These are phyloP conservation scores for Kodamaea sagamina DNA, from an alignment of 805 yeast species.

Conservation along the genomic window DNA sequence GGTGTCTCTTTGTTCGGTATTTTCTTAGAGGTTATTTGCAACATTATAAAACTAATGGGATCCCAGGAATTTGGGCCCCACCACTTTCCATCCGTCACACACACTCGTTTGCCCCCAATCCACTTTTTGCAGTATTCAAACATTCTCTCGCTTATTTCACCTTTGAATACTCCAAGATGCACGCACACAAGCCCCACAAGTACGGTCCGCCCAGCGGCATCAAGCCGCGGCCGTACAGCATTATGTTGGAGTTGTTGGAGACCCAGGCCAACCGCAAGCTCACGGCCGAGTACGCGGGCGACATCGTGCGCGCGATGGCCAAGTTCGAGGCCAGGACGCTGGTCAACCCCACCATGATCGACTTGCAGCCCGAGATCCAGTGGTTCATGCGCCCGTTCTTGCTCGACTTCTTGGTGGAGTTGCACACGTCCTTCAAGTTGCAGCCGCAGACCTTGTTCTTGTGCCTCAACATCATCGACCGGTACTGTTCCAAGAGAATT, in stretches of 20 bases:
- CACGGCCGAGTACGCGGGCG: conserved; percentile 43
- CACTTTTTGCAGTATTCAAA: conserved; percentile 10
- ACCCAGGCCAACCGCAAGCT: conserved; percentile 45
- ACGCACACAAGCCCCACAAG: conserved; percentile 4
- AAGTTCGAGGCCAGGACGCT: conserved; percentile 39
- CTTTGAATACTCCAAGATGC: conserved; percentile 9
- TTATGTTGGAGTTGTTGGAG: conserved; percentile 50
- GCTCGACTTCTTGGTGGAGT: conserved; percentile 45
- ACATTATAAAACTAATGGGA: conserved; percentile 8
- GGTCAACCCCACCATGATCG: conserved; percentile 55
- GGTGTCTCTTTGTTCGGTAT: conserved; percentile 8
- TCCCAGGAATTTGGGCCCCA: neutral
- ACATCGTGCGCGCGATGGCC: conserved; percentile 41
- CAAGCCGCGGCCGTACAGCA: conserved; percentile 39
- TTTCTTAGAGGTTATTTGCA: conserved; percentile 6
- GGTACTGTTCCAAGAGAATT: conserved; percentile 48
- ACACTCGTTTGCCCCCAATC: conserved; percentile 6
- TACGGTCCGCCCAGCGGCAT: conserved; percentile 33
- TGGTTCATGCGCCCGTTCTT: conserved; percentile 51
- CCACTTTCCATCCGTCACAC: neutral
- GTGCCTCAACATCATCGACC: conserved; percentile 46
- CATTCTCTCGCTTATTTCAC: conserved; percentile 15
- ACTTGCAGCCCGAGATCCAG: conserved; percentile 48
- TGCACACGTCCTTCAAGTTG: conserved; percentile 42
- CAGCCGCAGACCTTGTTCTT: conserved; percentile 46